Percentiles rank a stretch among this genome's conserved stretches.
These are phyloP conservation scores for Fusarium sacchari DNA, from an alignment of 2,329 filamentous ascomycete species.

Conservation along the genomic window DNA sequence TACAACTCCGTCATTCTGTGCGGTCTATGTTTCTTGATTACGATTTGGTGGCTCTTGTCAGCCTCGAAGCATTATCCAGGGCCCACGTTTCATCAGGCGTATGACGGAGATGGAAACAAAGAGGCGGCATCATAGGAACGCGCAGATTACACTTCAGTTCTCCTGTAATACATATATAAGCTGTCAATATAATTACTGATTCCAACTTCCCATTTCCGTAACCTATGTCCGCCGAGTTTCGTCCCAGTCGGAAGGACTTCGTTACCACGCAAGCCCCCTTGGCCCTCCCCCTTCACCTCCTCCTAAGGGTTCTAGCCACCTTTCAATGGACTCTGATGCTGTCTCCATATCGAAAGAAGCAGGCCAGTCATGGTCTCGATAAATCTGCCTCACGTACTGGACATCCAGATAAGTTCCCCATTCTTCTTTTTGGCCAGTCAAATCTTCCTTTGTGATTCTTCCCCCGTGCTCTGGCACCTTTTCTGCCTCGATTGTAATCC, in stretches of 20 bases:
- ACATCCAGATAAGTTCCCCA: conserved; percentile 1
- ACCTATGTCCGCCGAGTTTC: not conserved
- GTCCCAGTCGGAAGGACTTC: not conserved
- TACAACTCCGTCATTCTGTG: conserved; percentile 40
- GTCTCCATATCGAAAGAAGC: not conserved
- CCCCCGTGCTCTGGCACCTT: not conserved
- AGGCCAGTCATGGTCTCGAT: not conserved
- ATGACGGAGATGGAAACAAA: not conserved
- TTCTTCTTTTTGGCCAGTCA: not conserved
- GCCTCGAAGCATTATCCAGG: conserved; percentile 36
- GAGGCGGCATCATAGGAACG: rapidly evolving
- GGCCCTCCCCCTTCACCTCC: not conserved
- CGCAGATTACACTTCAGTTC: rapidly evolving
- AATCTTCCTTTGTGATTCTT: not conserved
- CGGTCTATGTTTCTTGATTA: conserved; percentile 29
- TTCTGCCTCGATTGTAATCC: not conserved
- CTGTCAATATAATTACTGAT: rapidly evolving
- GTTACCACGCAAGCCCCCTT: not conserved
- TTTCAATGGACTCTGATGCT: not conserved
- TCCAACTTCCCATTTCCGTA: not conserved
- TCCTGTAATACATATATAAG: not conserved
- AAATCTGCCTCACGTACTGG: conserved; percentile 1
- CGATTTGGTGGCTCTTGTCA: conserved; percentile 34
- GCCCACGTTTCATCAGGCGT: conserved; percentile 19
- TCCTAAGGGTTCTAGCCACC: not conserved